Evolutionary conservation across 2,329 filamentous ascomycete species (phyloP).

Genomic region (Diaporthe humulicola): DNA sequence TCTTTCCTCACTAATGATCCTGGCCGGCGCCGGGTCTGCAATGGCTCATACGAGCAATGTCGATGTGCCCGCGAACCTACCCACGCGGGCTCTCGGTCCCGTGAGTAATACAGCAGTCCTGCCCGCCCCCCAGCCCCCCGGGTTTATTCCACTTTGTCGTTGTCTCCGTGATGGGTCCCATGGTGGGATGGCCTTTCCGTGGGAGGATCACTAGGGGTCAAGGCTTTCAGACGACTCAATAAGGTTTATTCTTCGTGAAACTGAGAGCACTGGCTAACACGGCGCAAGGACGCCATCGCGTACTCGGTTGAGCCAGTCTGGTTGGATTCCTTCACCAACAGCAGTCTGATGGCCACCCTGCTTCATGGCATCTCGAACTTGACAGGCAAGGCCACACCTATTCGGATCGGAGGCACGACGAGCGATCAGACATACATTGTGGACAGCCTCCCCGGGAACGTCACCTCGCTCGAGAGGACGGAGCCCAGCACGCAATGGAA

Average conservation of each 20-base stretch:
- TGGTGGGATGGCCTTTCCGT: neutral
- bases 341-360: constrained; percentile 46
- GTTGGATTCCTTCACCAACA: constrained; percentile 49
- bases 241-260: too few species aligned
- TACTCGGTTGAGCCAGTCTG: constrained; percentile 53
- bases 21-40: constrained; percentile 9
- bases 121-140: neutral
- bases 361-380: constrained; percentile 46
- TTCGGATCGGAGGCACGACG: constrained; percentile 52
- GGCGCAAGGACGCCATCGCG: constrained; percentile 46
- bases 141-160: neutral
- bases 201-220: neutral
- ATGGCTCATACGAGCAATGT: constrained; percentile 39
- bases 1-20: neutral
- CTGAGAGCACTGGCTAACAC: neutral
- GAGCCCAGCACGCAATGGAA: constrained; percentile 48
- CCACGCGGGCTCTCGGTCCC: constrained; percentile 45
- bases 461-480: constrained; percentile 44
- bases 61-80: constrained; percentile 44
- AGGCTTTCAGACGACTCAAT: neutral
- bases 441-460: constrained; percentile 45
- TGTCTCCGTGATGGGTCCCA: neutral
- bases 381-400: constrained; percentile 48
- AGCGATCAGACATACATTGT: constrained; percentile 51
- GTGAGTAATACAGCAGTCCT: neutral